Base-by-base conservation (phyloP, 768 basidiomycete genomes). In the Mycena sanguinolenta region DNA sequence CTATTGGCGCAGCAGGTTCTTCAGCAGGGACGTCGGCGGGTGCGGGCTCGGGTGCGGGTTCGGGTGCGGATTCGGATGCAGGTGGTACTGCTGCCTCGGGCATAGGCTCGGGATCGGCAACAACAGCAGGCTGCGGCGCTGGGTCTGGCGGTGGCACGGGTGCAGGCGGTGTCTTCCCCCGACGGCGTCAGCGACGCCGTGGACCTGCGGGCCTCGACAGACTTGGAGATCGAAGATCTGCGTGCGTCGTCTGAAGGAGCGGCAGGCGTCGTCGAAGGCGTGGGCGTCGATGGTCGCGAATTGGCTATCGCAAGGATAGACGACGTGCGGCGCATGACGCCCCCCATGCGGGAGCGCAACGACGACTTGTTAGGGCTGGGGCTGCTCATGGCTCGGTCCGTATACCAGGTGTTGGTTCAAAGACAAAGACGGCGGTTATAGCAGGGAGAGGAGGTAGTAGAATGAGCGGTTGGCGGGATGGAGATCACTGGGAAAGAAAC, bases 271-370 rank as follows among this genome's bases (percentile, higher is more conserved):
- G 78, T 30, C 21, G 49, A 6, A 63, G 72, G 64, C 71, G 83
- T 57, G 58, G 87, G 79, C 70, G 80, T 79, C 27, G 80, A 59
- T 2, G 76, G 70, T 28, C 71, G 64, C 52, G 77, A 58, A 46
- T 16, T 39, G 7, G 53, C 30, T 19, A 89, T 80, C 46, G 80
- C 79, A 69, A 91, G 83, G 12, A 86, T 81, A 4, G 88, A 86
- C 21, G 91, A 92, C 4, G 90, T 86, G 60, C 91, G 89, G 10
- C 90, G 86, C 77, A 91, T 83, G 60, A 83, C 87, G 57, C 83
- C 85, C 58, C 88, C 88, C 82, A 92, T 86, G 58, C 91, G 90
- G 46, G 84, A 80, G 79, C 91, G 90, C 75, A 87, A 83, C 53
- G 86, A 83, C 75, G 78, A 30, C 57, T 71, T 21, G 16, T 19